Evolutionary conservation across 768 basidiomycete genomes (phyloP), one percentile per base, ranked within the genome.

Genomic region (Trametes punicea): DNA sequence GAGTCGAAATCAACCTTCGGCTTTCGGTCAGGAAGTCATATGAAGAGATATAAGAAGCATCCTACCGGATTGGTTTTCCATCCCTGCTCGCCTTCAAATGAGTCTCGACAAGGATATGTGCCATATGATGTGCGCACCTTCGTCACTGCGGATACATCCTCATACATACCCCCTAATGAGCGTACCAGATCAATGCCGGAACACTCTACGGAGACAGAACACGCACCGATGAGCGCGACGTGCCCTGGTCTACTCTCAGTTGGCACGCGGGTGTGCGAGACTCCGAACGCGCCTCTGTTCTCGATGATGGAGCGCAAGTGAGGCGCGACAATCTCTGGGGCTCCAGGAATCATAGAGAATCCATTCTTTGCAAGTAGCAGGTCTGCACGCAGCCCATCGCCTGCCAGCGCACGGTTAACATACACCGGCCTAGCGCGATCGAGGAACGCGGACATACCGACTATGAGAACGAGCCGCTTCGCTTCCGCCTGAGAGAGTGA

Each of bases 191-290:
- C 31, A 20, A 6, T 1, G 21, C 4, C 34, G 2, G 34, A 7
- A 2, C 39, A 26, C 8, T 26, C 20, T 15, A 42, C 6, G 7
- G 29, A 23, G 29, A n/a, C 20, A 8, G 10, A 11, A 21, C 34
- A 62, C 71, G 11, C 59, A 83, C 87, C 92, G 58, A 93, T 92
- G 50, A 94, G 81, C 20, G 92, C 91, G 23, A 94, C 90, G 67
- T 93, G 92, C 8, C 92, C 92, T 1, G 92, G 91, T 21, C 92
- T 73, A 67, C 87, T 90, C 64, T 94, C 92, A 5, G 92, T 94
- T 20, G 92, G 92, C 3, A 93, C 91, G 26, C 83, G 78, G 1
- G 91, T 93, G 69, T 93, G 91, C 5, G 87, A 90, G 20, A 94
- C 77, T 6, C 92, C 92, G 69, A 86, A 93, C 5, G 86, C 87